A percentile compares a stretch with the other conserved stretches of the same genome.
Conservation (phyloP, 83 land plant genomes). For the Picea engelmannii region DNA sequence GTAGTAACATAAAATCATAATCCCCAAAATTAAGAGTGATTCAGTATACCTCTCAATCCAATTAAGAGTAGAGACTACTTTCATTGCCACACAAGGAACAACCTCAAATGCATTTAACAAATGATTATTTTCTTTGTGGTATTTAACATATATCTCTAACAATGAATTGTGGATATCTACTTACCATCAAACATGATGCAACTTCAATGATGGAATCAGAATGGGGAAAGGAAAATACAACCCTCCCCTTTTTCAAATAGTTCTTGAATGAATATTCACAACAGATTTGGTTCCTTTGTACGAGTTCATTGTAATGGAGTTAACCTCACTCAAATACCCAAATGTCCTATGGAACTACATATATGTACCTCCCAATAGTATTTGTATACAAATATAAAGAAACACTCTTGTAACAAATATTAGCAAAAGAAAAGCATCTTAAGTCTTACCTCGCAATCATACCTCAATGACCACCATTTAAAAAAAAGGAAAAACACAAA, state of each 20-base stretch:
- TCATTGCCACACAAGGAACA: slow-evolving; percentile 51
- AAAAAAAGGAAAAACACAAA: too few relatives aligned
- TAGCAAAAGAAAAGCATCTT: too few relatives aligned
- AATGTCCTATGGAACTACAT: too few relatives aligned
- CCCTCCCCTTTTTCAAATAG: background rate
- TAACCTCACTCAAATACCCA: too few relatives aligned
- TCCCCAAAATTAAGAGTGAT: background rate
- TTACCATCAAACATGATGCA: background rate
- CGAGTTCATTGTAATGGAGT: too few relatives aligned
- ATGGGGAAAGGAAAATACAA: background rate
- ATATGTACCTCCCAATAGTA: too few relatives aligned
- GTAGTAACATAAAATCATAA: background rate
- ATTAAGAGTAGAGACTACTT: slow-evolving; percentile 57
- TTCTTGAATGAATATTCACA: slow-evolving; percentile 57
- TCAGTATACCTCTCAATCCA: slow-evolving; percentile 46
- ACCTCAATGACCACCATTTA: too few relatives aligned
- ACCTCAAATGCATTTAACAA: slow-evolving; percentile 58
- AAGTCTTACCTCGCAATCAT: too few relatives aligned
- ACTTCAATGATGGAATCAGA: background rate
- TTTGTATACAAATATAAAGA: too few relatives aligned
- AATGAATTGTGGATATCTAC: slow-evolving; percentile 50
- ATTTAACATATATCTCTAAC: slow-evolving; percentile 52
- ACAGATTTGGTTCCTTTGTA: slow-evolving; percentile 15
- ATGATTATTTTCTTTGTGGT: slow-evolving; percentile 32
- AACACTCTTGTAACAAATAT: too few relatives aligned